Conservation (phyloP, 176 grass and related monocot species). For the Themeda triandra region DNA sequence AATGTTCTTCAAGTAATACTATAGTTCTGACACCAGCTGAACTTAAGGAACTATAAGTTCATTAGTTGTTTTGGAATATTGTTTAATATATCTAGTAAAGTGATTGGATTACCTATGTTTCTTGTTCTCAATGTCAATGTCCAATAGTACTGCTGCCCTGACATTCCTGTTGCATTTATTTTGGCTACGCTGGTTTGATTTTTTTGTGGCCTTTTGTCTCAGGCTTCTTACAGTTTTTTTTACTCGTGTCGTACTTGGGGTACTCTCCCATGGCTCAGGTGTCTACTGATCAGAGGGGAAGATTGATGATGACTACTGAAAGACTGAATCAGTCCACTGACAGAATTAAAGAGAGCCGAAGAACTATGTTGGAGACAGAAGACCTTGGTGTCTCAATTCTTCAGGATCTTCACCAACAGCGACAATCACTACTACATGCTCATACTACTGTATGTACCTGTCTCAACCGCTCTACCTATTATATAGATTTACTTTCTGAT, state of each 20-base stretch:
- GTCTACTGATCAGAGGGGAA: conserved; percentile 88
- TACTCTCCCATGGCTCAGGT: conserved; percentile 41
- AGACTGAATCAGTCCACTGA: conserved; percentile 83
- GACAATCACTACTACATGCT: conserved; percentile 91
- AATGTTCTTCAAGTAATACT: neutral
- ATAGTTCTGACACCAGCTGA: neutral
- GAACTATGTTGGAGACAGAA: conserved; percentile 80
- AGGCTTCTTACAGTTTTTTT: conserved; percentile 21
- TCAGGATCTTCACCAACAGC: conserved; percentile 86
- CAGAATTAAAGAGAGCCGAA: conserved; percentile 73
- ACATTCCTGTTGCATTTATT: neutral
- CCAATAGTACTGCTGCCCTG: neutral
- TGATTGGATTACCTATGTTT: neutral
- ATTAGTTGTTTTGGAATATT: neutral
- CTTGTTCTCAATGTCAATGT: neutral
- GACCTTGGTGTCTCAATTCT: conserved; percentile 85
- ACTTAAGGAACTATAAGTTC: neutral
- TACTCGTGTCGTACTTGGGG: conserved; percentile 18
- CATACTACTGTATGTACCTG: conserved; percentile 67
- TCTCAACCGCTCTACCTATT: neutral
- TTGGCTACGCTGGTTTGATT: neutral
- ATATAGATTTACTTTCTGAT: neutral
- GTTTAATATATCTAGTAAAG: conserved; percentile 16
- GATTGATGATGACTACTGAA: conserved; percentile 79
- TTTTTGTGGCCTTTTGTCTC: conserved; percentile 11